Percentiles rank a stretch among this genome's conserved stretches.
Conservation (phyloP, 2,329 filamentous ascomycete genomes). For the Exserohilum rostratum region DNA sequence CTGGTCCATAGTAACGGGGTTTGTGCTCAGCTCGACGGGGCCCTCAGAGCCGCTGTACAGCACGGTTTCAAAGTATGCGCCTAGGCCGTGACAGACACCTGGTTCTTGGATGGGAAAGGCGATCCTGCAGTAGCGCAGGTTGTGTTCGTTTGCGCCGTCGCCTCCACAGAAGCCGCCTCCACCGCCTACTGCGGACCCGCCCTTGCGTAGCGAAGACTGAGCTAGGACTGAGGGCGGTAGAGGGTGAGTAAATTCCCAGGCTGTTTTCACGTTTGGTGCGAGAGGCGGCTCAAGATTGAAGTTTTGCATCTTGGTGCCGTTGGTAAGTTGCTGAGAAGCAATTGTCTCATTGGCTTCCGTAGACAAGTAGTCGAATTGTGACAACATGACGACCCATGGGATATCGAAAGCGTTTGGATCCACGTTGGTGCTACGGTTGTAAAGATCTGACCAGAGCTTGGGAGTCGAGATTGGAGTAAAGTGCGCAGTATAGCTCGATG, state of each 20-base stretch:
- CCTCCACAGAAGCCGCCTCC: slow-evolving; percentile 76
- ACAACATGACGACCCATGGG: slow-evolving; percentile 92
- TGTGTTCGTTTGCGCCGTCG: slow-evolving; percentile 88
- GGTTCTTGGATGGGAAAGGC: slow-evolving; percentile 78
- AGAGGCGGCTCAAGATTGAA: slow-evolving; percentile 41
- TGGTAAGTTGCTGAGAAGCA: slow-evolving; percentile 59
- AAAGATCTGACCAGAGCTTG: slow-evolving; percentile 81
- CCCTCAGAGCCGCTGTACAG: slow-evolving; percentile 68
- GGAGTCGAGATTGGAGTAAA: slow-evolving; percentile 90
- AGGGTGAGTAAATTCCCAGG: slow-evolving; percentile 82
- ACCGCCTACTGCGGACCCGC: slow-evolving; percentile 70
- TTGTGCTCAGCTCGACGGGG: slow-evolving; percentile 85
- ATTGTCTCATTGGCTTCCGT: slow-evolving; percentile 49
- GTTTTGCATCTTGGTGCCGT: slow-evolving; percentile 39
- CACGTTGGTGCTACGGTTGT: slow-evolving; percentile 60
- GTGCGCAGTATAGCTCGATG: slow-evolving; percentile 90
- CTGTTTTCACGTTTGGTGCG: slow-evolving; percentile 67
- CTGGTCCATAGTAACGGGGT: slow-evolving; percentile 86
- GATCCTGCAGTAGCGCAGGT: slow-evolving; percentile 77
- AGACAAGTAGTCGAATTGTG: slow-evolving; percentile 85
- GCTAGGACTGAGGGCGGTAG: slow-evolving; percentile 65
- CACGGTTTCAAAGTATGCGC: slow-evolving; percentile 96
- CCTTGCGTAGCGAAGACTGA: slow-evolving; percentile 62
- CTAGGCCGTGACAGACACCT: slow-evolving; percentile 88
- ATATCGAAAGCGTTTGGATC: slow-evolving; percentile 82